Base-by-base conservation (phyloP, 2,329 filamentous ascomycete genomes). In the Dactylellina drechsleri region DNA sequence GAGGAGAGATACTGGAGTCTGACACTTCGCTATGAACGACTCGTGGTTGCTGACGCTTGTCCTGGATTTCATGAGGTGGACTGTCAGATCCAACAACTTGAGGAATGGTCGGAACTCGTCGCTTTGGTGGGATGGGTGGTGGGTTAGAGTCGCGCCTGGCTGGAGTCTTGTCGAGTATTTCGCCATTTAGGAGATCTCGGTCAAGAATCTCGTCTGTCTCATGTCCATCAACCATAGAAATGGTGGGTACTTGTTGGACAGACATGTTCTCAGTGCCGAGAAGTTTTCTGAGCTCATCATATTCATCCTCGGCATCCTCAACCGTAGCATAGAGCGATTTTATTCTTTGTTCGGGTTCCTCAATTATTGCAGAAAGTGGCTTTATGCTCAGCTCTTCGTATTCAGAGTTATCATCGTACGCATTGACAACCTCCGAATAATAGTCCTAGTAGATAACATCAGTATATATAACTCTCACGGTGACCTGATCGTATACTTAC, bases 21-120 rank as follows among this genome's bases (percentile, higher is more conserved):
- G 47, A 50, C n/a, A 41, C 40, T 18, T 72, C 67, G 18, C 26
- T 41, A 4, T 49, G 23, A 61, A 66, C 60, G 20, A 73, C n/a
- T 7, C 20, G 47, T 26, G 68, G 68, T 31, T 40, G 60, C 28
- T 43, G 60, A 31, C 23, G 61, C 23, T n/a, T 40, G 16, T 56
- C 23, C 47, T 74, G 60, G 23, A 74, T 74, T 16, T 74, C 62
- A n/a, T 47, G 57, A 43, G 70, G 70, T 18, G 70, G 70, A n/a
- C 57, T 74, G 13, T 66, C 41, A 12, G 70, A 74, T 45, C 70
- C 70, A 26, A 74, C 43, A 31, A 67, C 31, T 7, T 36, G 6
- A 49, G 49, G 50, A 23, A 36, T 26, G 28, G 40, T 18, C 15
- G 49, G 23, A 12, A 23, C 26, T 15, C 57, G 62, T 28, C 26